A percentile compares a stretch with the other conserved stretches of the same genome.
phyloP scores from a whole-genome alignment of 2,329 filamentous ascomycete genomes.

The Hymenoscyphus scutula region DNA sequence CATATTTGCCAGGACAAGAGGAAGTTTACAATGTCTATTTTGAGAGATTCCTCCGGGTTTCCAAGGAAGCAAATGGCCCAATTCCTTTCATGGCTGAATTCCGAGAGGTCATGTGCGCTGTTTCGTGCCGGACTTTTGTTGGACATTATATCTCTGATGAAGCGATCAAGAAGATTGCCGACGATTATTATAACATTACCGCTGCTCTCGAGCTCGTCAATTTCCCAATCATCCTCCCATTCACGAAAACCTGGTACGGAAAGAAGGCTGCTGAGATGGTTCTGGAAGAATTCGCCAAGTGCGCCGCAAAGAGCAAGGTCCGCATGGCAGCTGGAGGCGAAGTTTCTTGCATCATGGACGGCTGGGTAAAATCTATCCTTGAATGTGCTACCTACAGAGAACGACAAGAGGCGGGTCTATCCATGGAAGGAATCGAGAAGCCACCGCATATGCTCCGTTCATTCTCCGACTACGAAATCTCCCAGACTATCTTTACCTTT shows the following conservation, averaged over 20 bases:
- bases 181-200: conserved; percentile 96
- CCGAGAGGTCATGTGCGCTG: conserved; percentile 90
- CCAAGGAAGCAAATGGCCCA: conserved; percentile 67
- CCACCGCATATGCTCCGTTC: conserved; percentile 78
- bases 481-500: conserved; percentile 93
- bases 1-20: conserved; percentile 89
- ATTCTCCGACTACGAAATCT: conserved; percentile 88
- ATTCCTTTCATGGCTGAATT: conserved; percentile 88
- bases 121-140: conserved; percentile 95
- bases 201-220: conserved; percentile 96
- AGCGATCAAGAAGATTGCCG: conserved; percentile 87
- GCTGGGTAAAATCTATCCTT: conserved; percentile 86
- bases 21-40: conserved; percentile 90
- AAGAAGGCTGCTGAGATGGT: conserved; percentile 96
- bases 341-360: conserved; percentile 90
- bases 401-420: conserved; percentile 69
- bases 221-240: conserved; percentile 94
- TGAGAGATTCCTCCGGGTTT: conserved; percentile 71
- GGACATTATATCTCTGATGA: conserved; percentile 92
- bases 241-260: conserved; percentile 94
- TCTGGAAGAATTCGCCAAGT: conserved; percentile 82
- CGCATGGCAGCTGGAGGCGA: conserved; percentile 87
- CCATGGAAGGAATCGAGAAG: conserved; percentile 71
- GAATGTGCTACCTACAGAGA: conserved; percentile 80
- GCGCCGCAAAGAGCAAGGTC: conserved; percentile 88